A percentile compares a stretch with the other conserved stretches of the same genome.
These are phyloP conservation scores for Anastatica hierochuntica DNA, from an alignment of 345 rosid genomes.

Conservation along the genomic window DNA sequence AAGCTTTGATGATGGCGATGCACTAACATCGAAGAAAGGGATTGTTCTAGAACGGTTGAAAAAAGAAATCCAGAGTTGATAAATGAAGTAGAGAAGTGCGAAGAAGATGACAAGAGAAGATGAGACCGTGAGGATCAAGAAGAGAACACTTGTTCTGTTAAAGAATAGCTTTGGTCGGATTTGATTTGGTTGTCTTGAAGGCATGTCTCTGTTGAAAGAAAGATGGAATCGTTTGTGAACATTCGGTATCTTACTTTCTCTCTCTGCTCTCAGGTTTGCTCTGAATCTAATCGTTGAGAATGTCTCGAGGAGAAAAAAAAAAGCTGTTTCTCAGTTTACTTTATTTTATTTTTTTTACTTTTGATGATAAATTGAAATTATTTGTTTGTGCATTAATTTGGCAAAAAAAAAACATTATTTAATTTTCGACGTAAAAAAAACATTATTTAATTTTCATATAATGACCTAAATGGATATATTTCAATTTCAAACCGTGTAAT, in stretches of 20 bases:
- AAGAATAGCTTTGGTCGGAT: conserved; percentile 29
- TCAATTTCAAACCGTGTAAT: conserved; percentile 17
- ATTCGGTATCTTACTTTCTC: conserved; percentile 18
- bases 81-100: conserved; percentile 62
- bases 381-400: too few relatives aligned
- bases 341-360: not conserved
- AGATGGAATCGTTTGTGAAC: conserved; percentile 20
- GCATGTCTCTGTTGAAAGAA: conserved; percentile 50
- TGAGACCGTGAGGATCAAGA: conserved; percentile 63
- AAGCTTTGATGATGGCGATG: conserved; percentile 59
- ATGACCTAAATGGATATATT: too few relatives aligned
- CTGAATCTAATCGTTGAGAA: too few relatives aligned
- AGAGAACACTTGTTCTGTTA: conserved; percentile 45
- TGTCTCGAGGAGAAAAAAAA: too few relatives aligned
- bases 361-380: too few relatives aligned
- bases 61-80: conserved; percentile 63
- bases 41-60: conserved; percentile 62
- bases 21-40: conserved; percentile 40
- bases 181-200: conserved; percentile 57
- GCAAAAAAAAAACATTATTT: too few relatives aligned
- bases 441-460: too few relatives aligned
- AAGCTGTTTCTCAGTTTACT: too few relatives aligned
- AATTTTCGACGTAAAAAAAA: too few relatives aligned
- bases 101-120: conserved; percentile 53
- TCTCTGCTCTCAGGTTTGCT: conserved; percentile 6